A percentile compares a stretch with the other conserved stretches of the same genome.
These are phyloP conservation scores for Lathyrus sativus DNA, from an alignment of 306 rosid genomes.

Conservation along the genomic window DNA sequence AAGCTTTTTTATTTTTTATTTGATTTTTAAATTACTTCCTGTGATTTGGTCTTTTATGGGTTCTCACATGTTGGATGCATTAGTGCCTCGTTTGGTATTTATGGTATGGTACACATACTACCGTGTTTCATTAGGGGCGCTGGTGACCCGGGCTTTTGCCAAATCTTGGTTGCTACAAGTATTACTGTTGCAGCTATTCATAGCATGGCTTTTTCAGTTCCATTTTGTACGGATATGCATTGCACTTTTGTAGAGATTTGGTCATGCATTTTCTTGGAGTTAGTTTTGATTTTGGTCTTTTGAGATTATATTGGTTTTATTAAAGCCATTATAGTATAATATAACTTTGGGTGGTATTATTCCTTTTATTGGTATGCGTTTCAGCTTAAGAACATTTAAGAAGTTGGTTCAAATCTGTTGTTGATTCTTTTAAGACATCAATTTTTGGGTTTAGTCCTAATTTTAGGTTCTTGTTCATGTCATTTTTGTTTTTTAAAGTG, in stretches of 20 bases:
- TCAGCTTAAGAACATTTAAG: background rate
- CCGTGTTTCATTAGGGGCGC: too few species aligned
- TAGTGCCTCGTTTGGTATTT: too few species aligned
- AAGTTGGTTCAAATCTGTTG: background rate
- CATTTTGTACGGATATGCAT: too few species aligned
- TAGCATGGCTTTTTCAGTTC: too few species aligned
- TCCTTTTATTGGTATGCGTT: conserved; percentile 5
- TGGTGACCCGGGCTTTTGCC: too few species aligned
- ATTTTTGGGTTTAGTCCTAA: background rate
- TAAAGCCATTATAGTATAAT: background rate
- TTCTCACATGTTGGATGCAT: too few species aligned
- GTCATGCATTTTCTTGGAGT: background rate
- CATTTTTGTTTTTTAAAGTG: background rate
- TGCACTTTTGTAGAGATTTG: background rate
- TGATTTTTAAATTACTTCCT: too few species aligned
- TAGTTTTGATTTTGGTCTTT: background rate
- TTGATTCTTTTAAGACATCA: background rate
- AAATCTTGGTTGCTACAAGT: background rate
- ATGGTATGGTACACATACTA: too few species aligned
- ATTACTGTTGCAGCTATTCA: too few species aligned
- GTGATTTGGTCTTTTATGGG: too few species aligned
- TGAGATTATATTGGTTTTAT: background rate
- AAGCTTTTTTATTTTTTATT: too few species aligned
- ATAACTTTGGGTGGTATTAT: conserved; percentile 17
- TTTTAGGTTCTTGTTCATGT: background rate